Evolutionary conservation across 2,329 filamentous ascomycete species (phyloP), one percentile per base, ranked within the genome.

Genomic region (Neofusicoccum kwambonambiense): DNA sequence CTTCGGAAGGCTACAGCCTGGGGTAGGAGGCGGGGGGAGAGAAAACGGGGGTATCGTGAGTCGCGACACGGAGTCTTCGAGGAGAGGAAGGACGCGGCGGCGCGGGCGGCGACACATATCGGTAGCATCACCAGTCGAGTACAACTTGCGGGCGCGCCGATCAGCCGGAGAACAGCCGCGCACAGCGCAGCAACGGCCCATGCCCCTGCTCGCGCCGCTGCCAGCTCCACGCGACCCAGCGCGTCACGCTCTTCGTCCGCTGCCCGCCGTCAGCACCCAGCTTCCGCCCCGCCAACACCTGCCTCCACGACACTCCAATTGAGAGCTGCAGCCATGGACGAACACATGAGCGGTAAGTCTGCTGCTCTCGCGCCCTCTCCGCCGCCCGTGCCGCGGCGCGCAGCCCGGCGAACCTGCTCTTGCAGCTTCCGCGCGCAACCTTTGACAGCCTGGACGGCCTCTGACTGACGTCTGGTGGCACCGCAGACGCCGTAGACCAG

Each of bases 401-500:
- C 39, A 19, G 11, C 19, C n/a, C 19, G 12, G 11, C 52, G 1
- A 41, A 56, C 34, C 35, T 47, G 34, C n/a, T 49, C 17, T 44
- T 52, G 37, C 45, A 19, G 15, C 17, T 57, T 31, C 17, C 13
- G 39, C 37, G 62, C 49, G 31, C 27, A 13, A 9, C 31, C 9
- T 58, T 15, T 19, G 7, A 37, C 9, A 2, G 34, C 35, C 31
- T 35, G 27, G 41, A 41, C 27, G 22, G 17, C 9, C 47, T 41
- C 27, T 15, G 22, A 54, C 50, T 62, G 35, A 54, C 34, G 35
- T 12, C 19, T 11, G 8, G 37, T 5, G 22, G 27, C 31, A 6
- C 68, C 60, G 68, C 65, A 82, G 83, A 81, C 71, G 78, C 79
- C 68, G 62, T 73, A 70, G 72, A 75, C 58, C 67, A 69, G 45